These are phyloP conservation scores for Phytophthora podocarpi DNA, from an alignment of 352 stramenopile species.

Conservation along the genomic window DNA sequence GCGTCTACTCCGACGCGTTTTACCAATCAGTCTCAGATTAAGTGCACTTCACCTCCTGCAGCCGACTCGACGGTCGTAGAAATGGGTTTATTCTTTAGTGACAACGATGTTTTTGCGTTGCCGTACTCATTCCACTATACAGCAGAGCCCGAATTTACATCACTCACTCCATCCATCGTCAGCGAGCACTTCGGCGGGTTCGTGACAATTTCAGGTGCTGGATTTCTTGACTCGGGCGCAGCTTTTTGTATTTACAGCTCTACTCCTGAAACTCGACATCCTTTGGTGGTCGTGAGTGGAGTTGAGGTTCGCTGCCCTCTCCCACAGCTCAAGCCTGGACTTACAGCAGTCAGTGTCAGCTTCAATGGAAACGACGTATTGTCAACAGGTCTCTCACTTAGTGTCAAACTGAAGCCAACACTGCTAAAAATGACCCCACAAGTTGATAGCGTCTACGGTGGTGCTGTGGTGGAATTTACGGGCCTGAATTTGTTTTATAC, in stretches of 20 bases:
- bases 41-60: slow-evolving; percentile 33
- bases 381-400: slow-evolving; percentile 22
- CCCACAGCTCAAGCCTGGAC: slow-evolving; percentile 28
- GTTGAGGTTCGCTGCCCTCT: slow-evolving; percentile 35
- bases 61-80: background rate
- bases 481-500: slow-evolving; percentile 39
- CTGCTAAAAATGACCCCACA: slow-evolving; percentile 37
- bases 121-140: slow-evolving; percentile 44
- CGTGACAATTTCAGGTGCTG: slow-evolving; percentile 37
- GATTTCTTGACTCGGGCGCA: slow-evolving; percentile 30
- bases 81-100: slow-evolving; percentile 38
- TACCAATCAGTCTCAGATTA: slow-evolving; percentile 5
- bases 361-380: slow-evolving; percentile 32
- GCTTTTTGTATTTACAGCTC: slow-evolving; percentile 38
- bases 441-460: slow-evolving; percentile 37
- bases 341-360: slow-evolving; percentile 31
- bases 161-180: slow-evolving; percentile 28
- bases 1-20: slow-evolving; percentile 11
- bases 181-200: slow-evolving; percentile 26
- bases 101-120: slow-evolving; percentile 24
- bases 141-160: slow-evolving; percentile 20
- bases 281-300: slow-evolving; percentile 22
- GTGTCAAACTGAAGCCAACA: slow-evolving; percentile 23
- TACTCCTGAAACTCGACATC: background rate
- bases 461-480: slow-evolving; percentile 37